Conservation (phyloP, 1,284 basidiomycete species). For the Sutorius eximius region DNA sequence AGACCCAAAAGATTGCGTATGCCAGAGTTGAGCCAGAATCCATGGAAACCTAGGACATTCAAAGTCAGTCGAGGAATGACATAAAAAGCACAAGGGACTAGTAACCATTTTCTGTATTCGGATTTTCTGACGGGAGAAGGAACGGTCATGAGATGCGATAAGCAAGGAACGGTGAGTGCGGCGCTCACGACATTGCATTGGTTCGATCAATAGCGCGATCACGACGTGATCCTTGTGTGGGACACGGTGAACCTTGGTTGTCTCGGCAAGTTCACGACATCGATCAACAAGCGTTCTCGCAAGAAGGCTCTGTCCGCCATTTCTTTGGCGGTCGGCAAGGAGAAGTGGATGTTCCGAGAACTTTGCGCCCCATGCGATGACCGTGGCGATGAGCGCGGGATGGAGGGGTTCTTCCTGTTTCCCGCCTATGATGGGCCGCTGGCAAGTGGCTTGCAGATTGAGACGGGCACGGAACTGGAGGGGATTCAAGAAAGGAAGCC, state of each 20-base stretch:
- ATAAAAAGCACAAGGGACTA: slow-evolving; percentile 10
- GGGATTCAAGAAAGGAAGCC: slow-evolving; percentile 79
- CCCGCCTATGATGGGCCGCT: slow-evolving; percentile 21
- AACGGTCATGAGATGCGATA: slow-evolving; percentile 14
- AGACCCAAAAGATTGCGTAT: slow-evolving; percentile 77
- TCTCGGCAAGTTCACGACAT: slow-evolving; percentile 81
- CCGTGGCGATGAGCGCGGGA: slow-evolving; percentile 78
- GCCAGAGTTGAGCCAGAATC: slow-evolving; percentile 78
- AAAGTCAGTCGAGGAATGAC: slow-evolving; percentile 13
- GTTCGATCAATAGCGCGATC: slow-evolving; percentile 73
- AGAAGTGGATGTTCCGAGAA: slow-evolving; percentile 87
- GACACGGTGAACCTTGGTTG: slow-evolving; percentile 79
- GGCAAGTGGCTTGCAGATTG: slow-evolving; percentile 43
- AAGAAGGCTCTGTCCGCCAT: slow-evolving; percentile 70
- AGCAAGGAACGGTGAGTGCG: slow-evolving; percentile 4
- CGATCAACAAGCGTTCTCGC: slow-evolving; percentile 78
- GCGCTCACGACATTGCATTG: slow-evolving; percentile 76
- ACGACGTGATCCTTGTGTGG: slow-evolving; percentile 81
- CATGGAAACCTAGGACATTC: slow-evolving; percentile 60
- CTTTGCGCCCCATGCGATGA: slow-evolving; percentile 91
- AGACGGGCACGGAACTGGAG: slow-evolving; percentile 70
- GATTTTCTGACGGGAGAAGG: slow-evolving; percentile 52
- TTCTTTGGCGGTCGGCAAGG: slow-evolving; percentile 71
- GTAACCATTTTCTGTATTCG: slow-evolving; percentile 62
- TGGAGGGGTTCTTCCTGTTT: slow-evolving; percentile 48